Base-by-base conservation (phyloP, 208 protist species). In the Acanthamoeba culbertsoni region DNA sequence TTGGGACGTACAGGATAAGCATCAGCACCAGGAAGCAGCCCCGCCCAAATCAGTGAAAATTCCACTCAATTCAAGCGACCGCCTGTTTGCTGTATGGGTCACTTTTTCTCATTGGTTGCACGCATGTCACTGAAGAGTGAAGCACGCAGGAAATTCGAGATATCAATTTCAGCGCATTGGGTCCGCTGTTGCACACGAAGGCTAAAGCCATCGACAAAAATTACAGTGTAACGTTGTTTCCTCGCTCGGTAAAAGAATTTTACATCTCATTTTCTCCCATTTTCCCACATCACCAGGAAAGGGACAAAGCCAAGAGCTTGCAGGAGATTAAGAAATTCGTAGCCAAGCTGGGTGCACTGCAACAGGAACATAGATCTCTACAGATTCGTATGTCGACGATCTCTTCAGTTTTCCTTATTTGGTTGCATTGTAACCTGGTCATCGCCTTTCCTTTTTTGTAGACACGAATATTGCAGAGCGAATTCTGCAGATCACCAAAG, bases 321-420 rank as follows among this genome's bases (percentile, higher is more conserved):
- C 51, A 62, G 18, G 62, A 95, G 68, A 91, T 96, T 31, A 82
- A 65, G 57, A 95, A 95, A 20, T 96, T 93, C 62, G 55, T 97
- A 6, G 88, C 63, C 20, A 86, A 90, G 46, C 42, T 96, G 57
- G 63, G 48, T 8, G 43, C 23, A 1, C 35, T 93, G 2, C 89
- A 95, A 43, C 84, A 77, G 20, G 95, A 96, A 28, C 95, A 96
- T 43, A 57, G 93, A n/a, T 93, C 75, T 45, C 75, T 86, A 26
- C 75, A 86, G 31, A 51, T 62, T 18, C 75, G 75, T 86, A 86
- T 73, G 26, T 37, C 8, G 26, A 73, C 33, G 16, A 37, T 40
- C 26, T n/a, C n/a, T n/a, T n/a, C n/a, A n/a, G n/a, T n/a, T n/a
- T n/a, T n/a, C n/a, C n/a, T n/a, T n/a, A n/a, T n/a, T n/a, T n/a